phyloP scores from a whole-genome alignment of 2,329 filamentous ascomycete species.

The Didymella exigua region DNA sequence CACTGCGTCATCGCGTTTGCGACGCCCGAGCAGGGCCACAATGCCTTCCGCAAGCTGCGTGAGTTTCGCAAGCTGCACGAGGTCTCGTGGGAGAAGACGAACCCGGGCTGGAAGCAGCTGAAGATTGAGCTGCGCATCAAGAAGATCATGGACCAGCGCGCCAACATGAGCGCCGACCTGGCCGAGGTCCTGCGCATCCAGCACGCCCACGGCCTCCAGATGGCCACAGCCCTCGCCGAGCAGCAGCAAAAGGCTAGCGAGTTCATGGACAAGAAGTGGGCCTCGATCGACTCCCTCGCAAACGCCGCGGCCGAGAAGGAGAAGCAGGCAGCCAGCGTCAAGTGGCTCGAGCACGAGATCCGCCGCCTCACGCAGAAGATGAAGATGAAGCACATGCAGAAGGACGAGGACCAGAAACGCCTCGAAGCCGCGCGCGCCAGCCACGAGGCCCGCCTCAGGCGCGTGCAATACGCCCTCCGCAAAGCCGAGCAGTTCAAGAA shows the following conservation, averaged over 20 bases:
- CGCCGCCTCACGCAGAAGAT: conserved; percentile 30
- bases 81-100: conserved; percentile 54
- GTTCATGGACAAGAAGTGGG: conserved; percentile 33
- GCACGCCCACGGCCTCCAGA: conserved; percentile 42
- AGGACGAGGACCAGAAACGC: conserved; percentile 33
- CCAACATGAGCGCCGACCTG: conserved; percentile 66
- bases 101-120: conserved; percentile 50
- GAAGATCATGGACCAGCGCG: conserved; percentile 67
- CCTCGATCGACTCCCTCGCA: conserved; percentile 29
- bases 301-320: conserved; percentile 22
- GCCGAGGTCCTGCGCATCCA: conserved; percentile 61
- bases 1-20: conserved; percentile 65
- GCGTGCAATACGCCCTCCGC: conserved; percentile 31
- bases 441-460: conserved; percentile 30
- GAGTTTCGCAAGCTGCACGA: conserved; percentile 67
- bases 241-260: conserved; percentile 21
- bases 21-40: conserved; percentile 55
- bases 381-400: conserved; percentile 34
- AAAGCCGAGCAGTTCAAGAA: conserved; percentile 33
- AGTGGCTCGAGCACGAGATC: conserved; percentile 37
- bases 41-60: conserved; percentile 63
- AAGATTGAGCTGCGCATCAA: conserved; percentile 58
- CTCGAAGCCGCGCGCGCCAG: conserved; percentile 29
- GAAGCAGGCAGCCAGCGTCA: conserved; percentile 25
- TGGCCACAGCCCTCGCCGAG: conserved; percentile 24